phyloP scores from a whole-genome alignment of 2,329 filamentous ascomycete species.

The Chalara sp. region DNA sequence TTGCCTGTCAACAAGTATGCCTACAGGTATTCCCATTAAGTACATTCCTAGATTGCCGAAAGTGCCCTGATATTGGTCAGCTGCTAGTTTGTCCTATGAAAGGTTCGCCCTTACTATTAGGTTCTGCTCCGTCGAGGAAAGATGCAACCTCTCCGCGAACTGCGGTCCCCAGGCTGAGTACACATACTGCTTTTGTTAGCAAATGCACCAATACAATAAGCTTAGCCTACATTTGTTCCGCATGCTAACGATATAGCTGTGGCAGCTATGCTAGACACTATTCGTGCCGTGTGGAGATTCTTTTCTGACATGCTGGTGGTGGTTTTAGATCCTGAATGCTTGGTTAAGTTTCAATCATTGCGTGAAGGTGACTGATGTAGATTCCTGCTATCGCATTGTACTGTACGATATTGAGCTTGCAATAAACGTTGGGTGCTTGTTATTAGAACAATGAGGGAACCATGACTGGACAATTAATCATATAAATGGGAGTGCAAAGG shows the following conservation, averaged over 20 bases:
- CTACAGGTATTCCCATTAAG: slow-evolving; percentile 78
- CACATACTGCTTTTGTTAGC: slow-evolving; percentile 64
- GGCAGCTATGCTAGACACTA: slow-evolving; percentile 78
- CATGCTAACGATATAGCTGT: slow-evolving; percentile 82
- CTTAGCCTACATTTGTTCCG: slow-evolving; percentile 75
- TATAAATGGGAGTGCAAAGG: too few species aligned
- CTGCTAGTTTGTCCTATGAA: slow-evolving; percentile 13
- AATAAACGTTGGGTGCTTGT: too few species aligned
- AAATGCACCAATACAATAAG: neutral
- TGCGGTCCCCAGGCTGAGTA: slow-evolving; percentile 98
- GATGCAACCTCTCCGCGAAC: slow-evolving; percentile 77
- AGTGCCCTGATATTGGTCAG: slow-evolving; percentile 44
- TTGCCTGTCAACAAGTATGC: slow-evolving; percentile 76
- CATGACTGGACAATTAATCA: too few species aligned
- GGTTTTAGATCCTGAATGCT: neutral
- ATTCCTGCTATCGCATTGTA: neutral
- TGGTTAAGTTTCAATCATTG: too few species aligned
- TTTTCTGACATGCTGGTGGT: slow-evolving; percentile 38
- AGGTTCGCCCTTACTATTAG: slow-evolving; percentile 58
- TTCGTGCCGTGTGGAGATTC: slow-evolving; percentile 55
- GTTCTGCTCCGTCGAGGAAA: slow-evolving; percentile 91
- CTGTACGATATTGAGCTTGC: neutral
- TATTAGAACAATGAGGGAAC: too few species aligned
- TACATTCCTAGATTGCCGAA: slow-evolving; percentile 92
- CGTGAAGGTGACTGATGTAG: too few species aligned